Conservation (phyloP, 345 rosid species). For the Rubroshorea leprosula region DNA sequence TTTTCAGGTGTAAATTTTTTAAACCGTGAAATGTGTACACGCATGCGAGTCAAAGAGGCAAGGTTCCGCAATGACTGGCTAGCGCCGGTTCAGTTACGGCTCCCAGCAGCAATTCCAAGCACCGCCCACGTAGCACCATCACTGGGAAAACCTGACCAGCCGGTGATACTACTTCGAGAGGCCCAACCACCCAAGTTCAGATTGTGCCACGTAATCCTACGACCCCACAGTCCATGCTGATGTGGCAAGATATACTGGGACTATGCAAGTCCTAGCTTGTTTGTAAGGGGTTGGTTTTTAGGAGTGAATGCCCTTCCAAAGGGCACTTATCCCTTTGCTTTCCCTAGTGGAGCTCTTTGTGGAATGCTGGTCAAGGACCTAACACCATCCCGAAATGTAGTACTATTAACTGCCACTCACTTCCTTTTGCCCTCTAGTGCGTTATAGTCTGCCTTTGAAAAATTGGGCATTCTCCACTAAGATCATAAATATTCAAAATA, state of each 20-base stretch:
- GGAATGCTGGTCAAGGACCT: constrained; percentile 9
- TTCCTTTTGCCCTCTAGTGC: background rate
- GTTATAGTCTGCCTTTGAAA: background rate
- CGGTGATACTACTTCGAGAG: background rate
- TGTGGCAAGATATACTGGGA: background rate
- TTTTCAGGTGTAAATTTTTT: background rate
- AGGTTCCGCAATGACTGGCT: constrained; percentile 42
- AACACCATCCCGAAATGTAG: constrained; percentile 16
- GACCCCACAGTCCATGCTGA: background rate
- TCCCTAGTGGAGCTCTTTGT: constrained; percentile 10
- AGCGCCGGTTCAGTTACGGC: constrained; percentile 61
- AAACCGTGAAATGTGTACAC: constrained; percentile 22
- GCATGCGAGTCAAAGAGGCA: constrained; percentile 44
- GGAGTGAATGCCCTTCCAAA: background rate
- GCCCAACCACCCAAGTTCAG: background rate
- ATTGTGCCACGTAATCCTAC: constrained; percentile 16
- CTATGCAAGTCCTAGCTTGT: too few relatives aligned
- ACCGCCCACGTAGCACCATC: background rate
- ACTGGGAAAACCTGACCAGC: background rate
- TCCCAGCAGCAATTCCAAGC: constrained; percentile 17
- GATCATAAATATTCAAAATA: background rate
- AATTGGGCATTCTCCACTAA: constrained; percentile 9
- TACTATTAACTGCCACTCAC: constrained; percentile 7
- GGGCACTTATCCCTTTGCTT: constrained; percentile 1
- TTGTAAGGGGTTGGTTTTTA: background rate